Base-by-base conservation (phyloP, 306 rosid species). In the Ormosia semicastrata region DNA sequence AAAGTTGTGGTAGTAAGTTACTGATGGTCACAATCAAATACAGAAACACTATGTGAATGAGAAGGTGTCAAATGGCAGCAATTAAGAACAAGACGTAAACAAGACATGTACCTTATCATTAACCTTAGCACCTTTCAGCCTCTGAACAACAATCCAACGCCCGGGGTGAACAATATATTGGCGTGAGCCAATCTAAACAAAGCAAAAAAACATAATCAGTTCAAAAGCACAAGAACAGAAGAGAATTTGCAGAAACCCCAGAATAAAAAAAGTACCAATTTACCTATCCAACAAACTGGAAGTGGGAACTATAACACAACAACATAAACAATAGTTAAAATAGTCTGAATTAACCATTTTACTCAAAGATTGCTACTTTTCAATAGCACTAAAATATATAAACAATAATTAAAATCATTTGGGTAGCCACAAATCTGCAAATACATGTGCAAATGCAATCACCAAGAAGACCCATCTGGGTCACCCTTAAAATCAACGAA, bases 111-210 rank as follows among this genome's bases (percentile, higher is more conserved):
- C 99, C 99, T 92, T 92, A 88, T 95, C 99, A 65, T 93, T 79
- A 52, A 87, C 97, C 41, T 85, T 86, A 12, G 93, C 98, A 14
- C 87, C 99, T 86, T 93, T 90, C 75, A 95, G 94, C 84, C 97
- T 88, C 90, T 95, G 99, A 44, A 91, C 91, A 76, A 84, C 72
- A 7, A 95, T 78, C 80, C 69, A 90, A 13, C 99, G 93, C 44
- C 99, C 99, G 7, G 99, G 98, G 79, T 93, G 90, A 64, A 95
- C 99, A 68, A 95, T 95, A 81, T 92, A 95, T 32, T 95, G 99
- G 15, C 97, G 96, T 41, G 88, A 84, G 34, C 99, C 99, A 68
- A 95, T 60, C 99, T 94, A 76, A 41, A 71, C 75, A 86, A 73
- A 32, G 14, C 66, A 52, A 8, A 65, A 83, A 47, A 17, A 29